phyloP scores from a whole-genome alignment of 1,139 yeast genomes.

The Pichia sp. region DNA sequence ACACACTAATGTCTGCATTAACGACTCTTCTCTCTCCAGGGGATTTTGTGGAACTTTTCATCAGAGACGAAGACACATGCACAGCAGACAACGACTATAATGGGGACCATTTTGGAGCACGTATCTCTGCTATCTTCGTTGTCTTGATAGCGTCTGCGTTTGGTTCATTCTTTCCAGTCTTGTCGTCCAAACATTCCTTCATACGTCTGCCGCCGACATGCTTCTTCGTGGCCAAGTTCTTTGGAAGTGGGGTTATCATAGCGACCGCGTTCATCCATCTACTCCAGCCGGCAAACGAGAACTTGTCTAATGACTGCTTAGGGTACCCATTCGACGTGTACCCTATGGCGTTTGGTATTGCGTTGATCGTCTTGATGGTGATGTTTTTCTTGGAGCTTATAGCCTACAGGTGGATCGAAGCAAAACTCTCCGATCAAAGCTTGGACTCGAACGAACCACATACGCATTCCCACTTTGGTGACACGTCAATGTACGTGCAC shows the following conservation, averaged over 20 bases:
- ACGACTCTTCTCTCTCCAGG: constrained; percentile 8
- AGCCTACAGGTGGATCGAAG: constrained; percentile 49
- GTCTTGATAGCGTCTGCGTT: constrained; percentile 53
- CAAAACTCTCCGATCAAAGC: constrained; percentile 31
- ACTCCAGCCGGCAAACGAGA: constrained; percentile 69
- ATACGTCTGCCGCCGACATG: constrained; percentile 56
- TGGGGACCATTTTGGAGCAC: constrained; percentile 45
- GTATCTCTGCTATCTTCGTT: constrained; percentile 70
- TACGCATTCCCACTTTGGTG: constrained; percentile 51
- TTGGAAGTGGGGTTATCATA: constrained; percentile 88
- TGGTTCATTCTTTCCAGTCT: constrained; percentile 58
- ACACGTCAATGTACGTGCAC: constrained; percentile 24
- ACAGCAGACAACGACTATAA: constrained; percentile 19
- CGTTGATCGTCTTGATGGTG: constrained; percentile 49
- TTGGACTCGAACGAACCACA: constrained; percentile 29
- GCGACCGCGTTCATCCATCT: constrained; percentile 87
- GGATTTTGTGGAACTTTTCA: constrained; percentile 12
- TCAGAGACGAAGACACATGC: constrained; percentile 20
- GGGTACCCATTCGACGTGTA: constrained; percentile 52
- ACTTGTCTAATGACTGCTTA: constrained; percentile 48
- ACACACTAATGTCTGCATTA: neutral
- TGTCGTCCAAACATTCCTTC: constrained; percentile 52
- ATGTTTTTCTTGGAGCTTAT: constrained; percentile 55
- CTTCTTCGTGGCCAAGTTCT: constrained; percentile 71
- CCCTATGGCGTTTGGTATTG: constrained; percentile 65